Base-by-base conservation (phyloP, 768 basidiomycete species). In the Crassisporium funariophilum region DNA sequence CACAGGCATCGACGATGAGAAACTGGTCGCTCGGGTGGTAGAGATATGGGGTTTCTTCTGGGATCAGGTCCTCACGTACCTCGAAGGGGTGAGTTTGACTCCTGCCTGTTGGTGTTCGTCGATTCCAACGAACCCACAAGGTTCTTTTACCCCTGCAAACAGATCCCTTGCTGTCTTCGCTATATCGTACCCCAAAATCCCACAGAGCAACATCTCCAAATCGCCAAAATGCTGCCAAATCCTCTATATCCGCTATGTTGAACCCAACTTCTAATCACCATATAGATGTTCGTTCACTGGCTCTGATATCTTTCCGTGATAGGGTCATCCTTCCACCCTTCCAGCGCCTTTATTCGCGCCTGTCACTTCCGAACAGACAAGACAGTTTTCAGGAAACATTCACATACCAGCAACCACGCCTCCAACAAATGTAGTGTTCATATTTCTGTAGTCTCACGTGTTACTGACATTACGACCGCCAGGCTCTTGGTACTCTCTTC, bases 1-100 rank as follows among this genome's bases (percentile, higher is more conserved):
- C 4, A 72, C 77, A 22, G 83, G 78, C 3, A 70, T 88, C 7
- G 87, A 92, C 20, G 93, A 95, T 34, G 84, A 86, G 29, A 81
- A 86, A 58, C 74, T 98, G 12, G 70, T 95, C 4, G 72, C 73
- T 4, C 77, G 91, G 21, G 76, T 95, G 13, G 88, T 93, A 2
- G 92, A 95, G 56, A 76, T 89, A 13, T 98, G 94, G 93, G 81
- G 78, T 11, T 95, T 95, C 73, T 97, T 97, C 67, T 95, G 90
- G 87, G 88, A 88, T 56, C 84, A 89, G 50, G 84, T 93, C 20
- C 70, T 94, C 5, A 87, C 91, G 6, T 94, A 93, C 60, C 73
- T 92, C 24, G 91, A 93, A 76, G 91, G 89, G 44, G 90, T 92
- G 57, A 61, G 84, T 75, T 8, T 3, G 31, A 22, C 23, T 24